A percentile compares a stretch with the other conserved stretches of the same genome.
Conservation (phyloP, 345 rosid species). For the Eucalyptus victrix region DNA sequence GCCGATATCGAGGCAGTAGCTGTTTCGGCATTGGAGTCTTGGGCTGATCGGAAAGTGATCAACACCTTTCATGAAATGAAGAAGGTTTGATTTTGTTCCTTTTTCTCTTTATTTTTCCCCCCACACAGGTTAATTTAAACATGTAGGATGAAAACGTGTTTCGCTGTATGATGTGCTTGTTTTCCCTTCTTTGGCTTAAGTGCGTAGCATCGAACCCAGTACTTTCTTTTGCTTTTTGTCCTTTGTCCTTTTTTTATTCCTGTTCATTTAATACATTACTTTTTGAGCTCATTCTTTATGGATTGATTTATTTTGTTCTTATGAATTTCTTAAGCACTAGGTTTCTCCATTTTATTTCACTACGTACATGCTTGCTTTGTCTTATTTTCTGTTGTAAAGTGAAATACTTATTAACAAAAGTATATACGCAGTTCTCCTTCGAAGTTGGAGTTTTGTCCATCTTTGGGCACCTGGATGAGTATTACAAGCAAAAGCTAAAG, state of each 20-base stretch:
- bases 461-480: constrained; percentile 50
- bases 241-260: not conserved
- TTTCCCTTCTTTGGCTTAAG: not conserved
- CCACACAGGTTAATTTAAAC: not conserved
- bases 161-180: not conserved
- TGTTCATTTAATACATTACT: not conserved
- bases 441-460: constrained; percentile 64
- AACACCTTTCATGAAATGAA: constrained; percentile 70
- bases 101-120: not conserved
- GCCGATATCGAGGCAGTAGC: constrained; percentile 48
- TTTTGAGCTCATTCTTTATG: not conserved
- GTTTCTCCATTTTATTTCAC: not conserved
- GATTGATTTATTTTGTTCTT: not conserved
- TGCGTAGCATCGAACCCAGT: not conserved
- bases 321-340: not conserved
- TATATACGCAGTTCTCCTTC: constrained; percentile 45
- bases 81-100: constrained; percentile 32
- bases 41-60: constrained; percentile 21
- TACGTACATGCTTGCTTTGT: not conserved
- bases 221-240: not conserved
- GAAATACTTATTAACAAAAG: not conserved
- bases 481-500: constrained; percentile 35
- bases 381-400: not conserved
- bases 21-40: constrained; percentile 40
- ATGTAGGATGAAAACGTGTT: not conserved